A percentile compares a stretch with the other conserved stretches of the same genome.
phyloP scores from a whole-genome alignment of 164 flowering plant species.

The Magnolia officinalis region DNA sequence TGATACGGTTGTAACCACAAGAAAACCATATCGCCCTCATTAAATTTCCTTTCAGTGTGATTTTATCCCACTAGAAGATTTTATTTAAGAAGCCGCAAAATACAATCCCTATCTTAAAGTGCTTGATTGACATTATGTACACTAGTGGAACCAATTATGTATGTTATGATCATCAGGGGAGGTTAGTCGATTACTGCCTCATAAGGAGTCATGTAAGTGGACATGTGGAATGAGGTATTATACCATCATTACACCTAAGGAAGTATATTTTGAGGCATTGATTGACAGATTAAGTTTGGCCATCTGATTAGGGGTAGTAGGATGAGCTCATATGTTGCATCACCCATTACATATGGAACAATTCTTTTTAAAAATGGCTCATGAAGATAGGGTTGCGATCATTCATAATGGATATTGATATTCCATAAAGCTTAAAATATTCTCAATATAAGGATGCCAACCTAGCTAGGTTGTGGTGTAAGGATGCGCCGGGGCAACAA shows the following conservation, averaged over 20 bases:
- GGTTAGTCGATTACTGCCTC: not conserved
- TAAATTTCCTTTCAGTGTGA: not conserved
- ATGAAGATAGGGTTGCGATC: not conserved
- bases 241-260: not conserved
- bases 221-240: not conserved
- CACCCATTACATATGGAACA: not conserved
- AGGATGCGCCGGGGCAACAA: not conserved
- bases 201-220: constrained; percentile 1
- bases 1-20: not conserved
- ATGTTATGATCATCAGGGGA: not conserved
- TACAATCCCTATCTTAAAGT: not conserved
- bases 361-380: not conserved
- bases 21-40: not conserved
- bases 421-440: not conserved
- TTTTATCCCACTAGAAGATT: not conserved
- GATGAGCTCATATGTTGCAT: not conserved
- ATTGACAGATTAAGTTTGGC: not conserved
- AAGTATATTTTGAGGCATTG: not conserved
- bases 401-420: not conserved
- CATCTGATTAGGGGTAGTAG: not conserved
- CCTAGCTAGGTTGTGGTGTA: not conserved
- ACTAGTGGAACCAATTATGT: not conserved
- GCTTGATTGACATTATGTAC: not conserved
- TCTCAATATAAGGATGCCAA: not conserved
- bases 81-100: not conserved